Conservation (phyloP, 345 rosid species). For the Anacardium occidentale region DNA sequence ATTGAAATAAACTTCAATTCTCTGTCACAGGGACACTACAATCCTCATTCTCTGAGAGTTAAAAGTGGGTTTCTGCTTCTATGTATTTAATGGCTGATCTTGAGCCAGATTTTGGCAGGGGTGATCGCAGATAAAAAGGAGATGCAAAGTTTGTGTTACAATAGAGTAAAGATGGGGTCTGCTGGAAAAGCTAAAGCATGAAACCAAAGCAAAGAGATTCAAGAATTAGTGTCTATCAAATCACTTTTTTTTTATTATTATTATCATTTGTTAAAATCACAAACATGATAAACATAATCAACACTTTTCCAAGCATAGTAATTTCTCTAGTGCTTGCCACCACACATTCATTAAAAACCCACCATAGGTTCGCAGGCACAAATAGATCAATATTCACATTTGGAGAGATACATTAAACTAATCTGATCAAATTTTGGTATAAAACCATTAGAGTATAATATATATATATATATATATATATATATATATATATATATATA, state of each 20-base stretch:
- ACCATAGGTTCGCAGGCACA: no score
- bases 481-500: no score
- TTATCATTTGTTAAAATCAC: no score
- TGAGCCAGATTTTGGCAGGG: background rate
- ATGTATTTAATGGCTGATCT: slow-evolving; percentile 18
- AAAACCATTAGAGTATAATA: no score
- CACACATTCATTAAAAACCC: background rate
- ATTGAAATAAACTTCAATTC: slow-evolving; percentile 4
- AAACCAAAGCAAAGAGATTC: slow-evolving; percentile 5
- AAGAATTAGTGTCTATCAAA: background rate
- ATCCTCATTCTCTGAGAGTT: background rate
- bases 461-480: no score
- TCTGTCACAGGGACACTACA: background rate
- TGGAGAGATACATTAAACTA: no score
- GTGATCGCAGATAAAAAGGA: background rate
- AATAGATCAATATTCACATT: no score
- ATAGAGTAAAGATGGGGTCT: slow-evolving; percentile 5
- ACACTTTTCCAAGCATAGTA: background rate
- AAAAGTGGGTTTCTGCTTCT: slow-evolving; percentile 4
- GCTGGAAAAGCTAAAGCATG: slow-evolving; percentile 6
- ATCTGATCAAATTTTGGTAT: no score
- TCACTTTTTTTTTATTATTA: background rate
- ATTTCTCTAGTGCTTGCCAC: background rate
- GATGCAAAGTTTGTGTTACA: background rate
- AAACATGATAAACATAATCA: background rate